Evolutionary conservation across 345 rosid genomes (phyloP), one percentile per base, ranked within the genome.

Genomic region (Tarenaya hassleriana): DNA sequence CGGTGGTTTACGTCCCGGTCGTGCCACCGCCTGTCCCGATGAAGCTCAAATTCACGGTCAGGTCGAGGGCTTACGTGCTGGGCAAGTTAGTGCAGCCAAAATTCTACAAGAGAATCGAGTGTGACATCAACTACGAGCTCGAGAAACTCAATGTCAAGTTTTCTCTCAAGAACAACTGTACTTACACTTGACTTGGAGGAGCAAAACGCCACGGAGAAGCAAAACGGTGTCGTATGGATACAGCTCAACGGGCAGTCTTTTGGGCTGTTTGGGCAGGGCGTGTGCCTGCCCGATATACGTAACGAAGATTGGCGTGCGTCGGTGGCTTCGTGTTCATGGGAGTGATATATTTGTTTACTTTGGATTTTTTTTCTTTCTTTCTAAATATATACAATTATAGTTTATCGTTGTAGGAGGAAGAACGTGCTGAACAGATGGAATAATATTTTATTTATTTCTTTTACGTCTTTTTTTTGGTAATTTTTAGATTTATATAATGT

Each of bases 11-110:
- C 9, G 56, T 39, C 1, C 96, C 55, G 51, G 83, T 12, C 59
- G 81, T 66, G 61, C 80, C 41, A 41, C 80, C 37, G 1, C 97
- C 98, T 1, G 88, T 85, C 49, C 70, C 83, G 5, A 73, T 92
- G 60, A 64, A 47, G 16, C 71, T 92, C 55, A 77, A 64, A 35
- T 79, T 85, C 71, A 50, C 60, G 0, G 79, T 92, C 43, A 57
- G 75, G 45, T 92, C 98, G 27, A 75, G 70, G 40, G 95, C 98
- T 47, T 79, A 84, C 60, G 94, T 92, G 33, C 47, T 92, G 77
- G 98, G 98, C 11, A 85, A 75, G 67, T 58, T 92, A 77, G 98
- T 92, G 10, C 81, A 83, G 67, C 86, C 94, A 0, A 92, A 75
- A 52, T 92, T 88, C 66, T 42, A 69, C 74, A 85, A 69, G 78